Evolutionary conservation across 2,329 filamentous ascomycete species (phyloP).

Genomic region (Aureobasidium sp.): DNA sequence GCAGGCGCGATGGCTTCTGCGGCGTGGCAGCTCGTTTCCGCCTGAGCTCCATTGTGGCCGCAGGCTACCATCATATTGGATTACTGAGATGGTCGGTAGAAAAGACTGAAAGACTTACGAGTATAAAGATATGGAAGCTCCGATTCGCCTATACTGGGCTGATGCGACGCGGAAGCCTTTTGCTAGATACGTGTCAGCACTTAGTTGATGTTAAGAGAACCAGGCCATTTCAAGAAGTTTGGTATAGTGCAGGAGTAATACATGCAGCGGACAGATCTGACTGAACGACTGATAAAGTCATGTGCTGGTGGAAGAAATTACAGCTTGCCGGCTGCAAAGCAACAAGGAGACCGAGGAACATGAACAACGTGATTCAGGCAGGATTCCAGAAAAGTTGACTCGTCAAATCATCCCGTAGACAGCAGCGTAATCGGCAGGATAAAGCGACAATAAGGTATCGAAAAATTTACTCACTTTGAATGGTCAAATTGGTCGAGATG

Average conservation of each 20-base stretch:
- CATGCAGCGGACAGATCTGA: neutral
- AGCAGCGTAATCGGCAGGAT: neutral
- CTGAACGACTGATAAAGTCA: neutral
- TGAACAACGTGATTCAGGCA: neutral
- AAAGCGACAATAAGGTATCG: neutral
- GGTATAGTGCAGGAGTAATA: neutral
- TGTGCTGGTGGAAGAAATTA: neutral
- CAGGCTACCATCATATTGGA: conserved; percentile 6
- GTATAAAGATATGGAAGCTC: neutral
- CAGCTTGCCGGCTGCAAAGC: neutral
- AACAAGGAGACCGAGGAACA: neutral
- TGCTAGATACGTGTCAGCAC: neutral
- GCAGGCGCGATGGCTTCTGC: conserved; percentile 22
- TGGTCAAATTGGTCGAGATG: conserved; percentile 5
- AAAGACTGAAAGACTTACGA: neutral
- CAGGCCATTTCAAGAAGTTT: neutral
- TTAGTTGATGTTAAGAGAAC: no score
- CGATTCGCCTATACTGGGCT: neutral
- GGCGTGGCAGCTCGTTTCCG: conserved; percentile 11
- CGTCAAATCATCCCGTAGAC: neutral
- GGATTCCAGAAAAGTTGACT: neutral
- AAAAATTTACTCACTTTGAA: neutral
- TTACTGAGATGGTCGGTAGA: neutral
- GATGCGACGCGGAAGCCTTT: neutral
- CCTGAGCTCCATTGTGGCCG: conserved; percentile 10